A percentile compares a stretch with the other conserved stretches of the same genome.
These are phyloP conservation scores for Alternaria sp. DNA, from an alignment of 2,329 filamentous ascomycete genomes.

Conservation along the genomic window DNA sequence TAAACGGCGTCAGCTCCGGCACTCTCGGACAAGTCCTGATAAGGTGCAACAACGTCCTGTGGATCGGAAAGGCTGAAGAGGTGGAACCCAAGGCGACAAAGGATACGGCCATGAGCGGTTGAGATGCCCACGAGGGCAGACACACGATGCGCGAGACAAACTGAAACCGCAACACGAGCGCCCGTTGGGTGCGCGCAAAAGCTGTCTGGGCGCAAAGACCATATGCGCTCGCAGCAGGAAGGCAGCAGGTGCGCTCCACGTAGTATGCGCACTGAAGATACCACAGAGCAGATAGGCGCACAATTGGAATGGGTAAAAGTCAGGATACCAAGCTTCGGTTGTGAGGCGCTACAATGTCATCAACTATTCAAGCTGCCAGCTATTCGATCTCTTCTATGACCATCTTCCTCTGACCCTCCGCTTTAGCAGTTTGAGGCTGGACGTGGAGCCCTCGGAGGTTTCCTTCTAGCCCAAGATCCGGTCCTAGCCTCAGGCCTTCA, in stretches of 20 bases:
- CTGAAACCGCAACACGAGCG: background rate
- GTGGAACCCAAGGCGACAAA: constrained; percentile 50
- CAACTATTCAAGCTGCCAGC: constrained; percentile 3
- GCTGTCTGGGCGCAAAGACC: background rate
- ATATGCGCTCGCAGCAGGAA: background rate
- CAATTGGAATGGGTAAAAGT: constrained; percentile 10
- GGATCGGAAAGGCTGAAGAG: constrained; percentile 70
- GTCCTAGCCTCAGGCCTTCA: constrained; percentile 25
- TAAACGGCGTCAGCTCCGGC: constrained; percentile 84
- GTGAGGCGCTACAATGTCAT: constrained; percentile 6
- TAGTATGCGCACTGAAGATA: constrained; percentile 17
- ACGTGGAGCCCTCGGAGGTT: constrained; percentile 56
- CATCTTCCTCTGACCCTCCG: constrained; percentile 39
- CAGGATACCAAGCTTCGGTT: constrained; percentile 8
- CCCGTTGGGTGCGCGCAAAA: background rate
- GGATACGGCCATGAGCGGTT: constrained; percentile 51
- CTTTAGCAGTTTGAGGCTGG: constrained; percentile 29
- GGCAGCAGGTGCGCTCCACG: constrained; percentile 4
- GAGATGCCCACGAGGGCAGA: constrained; percentile 18
- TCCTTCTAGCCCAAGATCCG: constrained; percentile 41
- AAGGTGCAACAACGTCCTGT: constrained; percentile 97
- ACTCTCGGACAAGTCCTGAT: constrained; percentile 91
- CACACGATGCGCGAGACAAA: constrained; percentile 1
- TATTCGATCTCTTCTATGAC: constrained; percentile 67
- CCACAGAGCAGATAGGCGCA: constrained; percentile 17